These are phyloP conservation scores for Rhynchospora breviuscula DNA, from an alignment of 176 grass and related monocot species.

Conservation along the genomic window DNA sequence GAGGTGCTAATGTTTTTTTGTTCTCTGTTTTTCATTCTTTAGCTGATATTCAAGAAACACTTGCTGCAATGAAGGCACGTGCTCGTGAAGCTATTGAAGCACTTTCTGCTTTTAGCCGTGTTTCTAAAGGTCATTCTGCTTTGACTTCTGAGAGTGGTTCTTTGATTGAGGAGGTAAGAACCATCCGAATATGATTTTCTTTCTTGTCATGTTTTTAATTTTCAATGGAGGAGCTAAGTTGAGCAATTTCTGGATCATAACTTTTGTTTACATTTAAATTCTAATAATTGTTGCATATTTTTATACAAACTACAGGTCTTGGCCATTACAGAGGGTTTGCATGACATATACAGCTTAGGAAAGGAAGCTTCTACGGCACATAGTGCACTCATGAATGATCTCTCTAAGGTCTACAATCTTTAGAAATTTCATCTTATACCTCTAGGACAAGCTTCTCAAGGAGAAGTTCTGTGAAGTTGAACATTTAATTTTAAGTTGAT, in stretches of 20 bases:
- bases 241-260: background rate
- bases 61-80: constrained; percentile 53
- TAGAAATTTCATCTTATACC: constrained; percentile 27
- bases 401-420: constrained; percentile 68
- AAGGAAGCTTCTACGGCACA: constrained; percentile 71
- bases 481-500: constrained; percentile 20
- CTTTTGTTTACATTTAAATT: constrained; percentile 21
- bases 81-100: constrained; percentile 51
- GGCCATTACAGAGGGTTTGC: constrained; percentile 83
- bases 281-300: constrained; percentile 26
- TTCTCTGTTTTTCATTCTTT: constrained; percentile 33
- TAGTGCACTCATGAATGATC: constrained; percentile 64
- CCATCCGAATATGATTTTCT: background rate
- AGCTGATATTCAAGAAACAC: constrained; percentile 75
- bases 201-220: constrained; percentile 23
- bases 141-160: constrained; percentile 96
- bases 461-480: constrained; percentile 11
- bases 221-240: background rate
- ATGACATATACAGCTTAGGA: constrained; percentile 73
- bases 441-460: constrained; percentile 3
- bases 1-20: constrained; percentile 11
- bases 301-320: constrained; percentile 62
- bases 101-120: constrained; percentile 71
- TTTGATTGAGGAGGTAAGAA: constrained; percentile 86
- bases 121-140: constrained; percentile 77